A percentile compares a stretch with the other conserved stretches of the same genome.
Evolutionary conservation across 164 flowering plant species (phyloP).

Genomic region (Cinnamomum micranthum): DNA sequence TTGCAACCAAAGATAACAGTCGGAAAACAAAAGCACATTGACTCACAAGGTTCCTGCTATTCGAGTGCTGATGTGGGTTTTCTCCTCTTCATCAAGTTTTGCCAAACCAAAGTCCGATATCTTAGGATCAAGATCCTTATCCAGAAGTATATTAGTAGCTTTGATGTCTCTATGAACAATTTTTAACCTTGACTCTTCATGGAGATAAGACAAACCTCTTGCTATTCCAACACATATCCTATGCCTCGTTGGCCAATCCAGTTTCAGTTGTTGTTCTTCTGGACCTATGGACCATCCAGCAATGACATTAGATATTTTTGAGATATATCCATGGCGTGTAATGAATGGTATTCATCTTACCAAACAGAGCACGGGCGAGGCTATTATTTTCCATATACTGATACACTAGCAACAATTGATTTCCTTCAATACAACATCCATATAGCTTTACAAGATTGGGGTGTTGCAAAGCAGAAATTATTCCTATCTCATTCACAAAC

Average conservation of each 20-base stretch:
- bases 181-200: conserved; percentile 46
- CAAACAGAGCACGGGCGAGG: conserved; percentile 52
- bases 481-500: conserved; percentile 59
- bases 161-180: conserved; percentile 53
- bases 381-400: conserved; percentile 61
- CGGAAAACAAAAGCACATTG: not conserved
- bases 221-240: conserved; percentile 47
- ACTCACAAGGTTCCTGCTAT: conserved; percentile 1
- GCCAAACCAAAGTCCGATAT: conserved; percentile 55
- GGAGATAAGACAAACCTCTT: conserved; percentile 46
- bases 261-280: conserved; percentile 9
- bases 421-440: conserved; percentile 55
- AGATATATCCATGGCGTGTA: not conserved
- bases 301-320: too few species aligned
- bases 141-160: conserved; percentile 39
- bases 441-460: conserved; percentile 54
- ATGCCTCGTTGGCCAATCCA: conserved; percentile 40
- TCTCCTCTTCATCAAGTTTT: conserved; percentile 15
- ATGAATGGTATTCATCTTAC: conserved; percentile 19
- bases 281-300: too few species aligned
- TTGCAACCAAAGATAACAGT: not conserved
- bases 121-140: conserved; percentile 34
- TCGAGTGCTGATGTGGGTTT: conserved; percentile 3
- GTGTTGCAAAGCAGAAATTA: conserved; percentile 55
- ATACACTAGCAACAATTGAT: conserved; percentile 46